phyloP scores from a whole-genome alignment of 306 rosid genomes.

The Pterocarpus santalinus region DNA sequence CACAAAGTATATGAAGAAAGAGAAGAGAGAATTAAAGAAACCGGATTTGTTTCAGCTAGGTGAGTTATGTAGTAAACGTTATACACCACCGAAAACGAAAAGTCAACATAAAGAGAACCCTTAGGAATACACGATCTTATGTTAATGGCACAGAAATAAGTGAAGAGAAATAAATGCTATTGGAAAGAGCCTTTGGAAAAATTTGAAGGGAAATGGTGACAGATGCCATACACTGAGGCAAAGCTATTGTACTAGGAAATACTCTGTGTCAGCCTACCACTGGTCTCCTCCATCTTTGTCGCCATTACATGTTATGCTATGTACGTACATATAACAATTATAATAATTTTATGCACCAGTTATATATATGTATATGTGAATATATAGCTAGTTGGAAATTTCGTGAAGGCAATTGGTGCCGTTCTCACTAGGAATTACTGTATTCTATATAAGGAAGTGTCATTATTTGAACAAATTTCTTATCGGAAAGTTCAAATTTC shows the following conservation, averaged over 20 bases:
- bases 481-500: not conserved
- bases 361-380: no score
- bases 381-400: slow-evolving; percentile 17
- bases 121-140: not conserved
- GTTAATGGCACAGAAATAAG: slow-evolving; percentile 5
- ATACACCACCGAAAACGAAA: not conserved
- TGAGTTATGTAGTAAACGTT: not conserved
- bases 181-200: slow-evolving; percentile 1
- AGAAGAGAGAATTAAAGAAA: no score
- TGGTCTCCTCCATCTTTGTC: slow-evolving; percentile 1
- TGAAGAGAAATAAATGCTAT: slow-evolving; percentile 24
- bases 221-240: slow-evolving; percentile 31
- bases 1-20: no score
- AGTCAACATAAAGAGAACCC: not conserved
- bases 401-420: slow-evolving; percentile 25
- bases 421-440: slow-evolving; percentile 2
- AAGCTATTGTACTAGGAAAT: not conserved
- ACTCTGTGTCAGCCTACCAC: slow-evolving; percentile 23
- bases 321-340: not conserved
- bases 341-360: not conserved
- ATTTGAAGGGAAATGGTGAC: slow-evolving; percentile 32
- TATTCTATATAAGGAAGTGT: slow-evolving; percentile 23
- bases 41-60: no score
- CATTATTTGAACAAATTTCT: not conserved
- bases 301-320: not conserved